These are phyloP conservation scores for Macrotyloma uniflorum DNA, from an alignment of 306 rosid genomes.

Conservation along the genomic window DNA sequence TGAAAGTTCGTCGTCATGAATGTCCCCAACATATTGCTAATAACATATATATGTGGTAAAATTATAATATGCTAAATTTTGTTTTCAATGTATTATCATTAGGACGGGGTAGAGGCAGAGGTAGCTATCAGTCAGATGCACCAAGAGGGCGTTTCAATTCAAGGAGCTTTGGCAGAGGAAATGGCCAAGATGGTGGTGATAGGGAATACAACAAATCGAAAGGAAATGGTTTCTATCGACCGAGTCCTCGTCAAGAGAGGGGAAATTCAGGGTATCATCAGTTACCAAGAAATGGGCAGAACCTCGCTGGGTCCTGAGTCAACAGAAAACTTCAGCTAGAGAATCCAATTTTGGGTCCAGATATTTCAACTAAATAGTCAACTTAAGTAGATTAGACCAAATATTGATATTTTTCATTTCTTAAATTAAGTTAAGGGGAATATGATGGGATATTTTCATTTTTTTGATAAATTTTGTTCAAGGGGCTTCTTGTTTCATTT, in stretches of 20 bases:
- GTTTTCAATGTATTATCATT: conserved; percentile 37
- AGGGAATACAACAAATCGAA: conserved; percentile 64
- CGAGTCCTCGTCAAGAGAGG: conserved; percentile 62
- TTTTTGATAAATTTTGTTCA: conserved; percentile 39
- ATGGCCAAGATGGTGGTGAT: conserved; percentile 62
- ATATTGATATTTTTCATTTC: conserved; percentile 46
- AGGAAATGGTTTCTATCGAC: conserved; percentile 83
- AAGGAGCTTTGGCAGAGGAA: conserved; percentile 63
- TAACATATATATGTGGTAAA: no score
- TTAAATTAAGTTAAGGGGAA: conserved; percentile 42
- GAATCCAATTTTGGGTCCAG: conserved; percentile 60
- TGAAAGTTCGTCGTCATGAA: neutral
- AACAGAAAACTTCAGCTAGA: conserved; percentile 33
- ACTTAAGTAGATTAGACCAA: conserved; percentile 41
- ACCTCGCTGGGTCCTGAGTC: conserved; percentile 50
- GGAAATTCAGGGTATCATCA: conserved; percentile 62
- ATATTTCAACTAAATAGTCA: conserved; percentile 45
- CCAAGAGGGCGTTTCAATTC: conserved; percentile 69
- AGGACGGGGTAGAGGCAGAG: conserved; percentile 98
- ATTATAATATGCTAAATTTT: neutral
- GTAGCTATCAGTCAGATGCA: conserved; percentile 70
- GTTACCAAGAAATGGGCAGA: conserved; percentile 61
- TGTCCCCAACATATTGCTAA: neutral
- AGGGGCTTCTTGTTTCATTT: conserved; percentile 39
- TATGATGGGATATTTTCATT: conserved; percentile 41